These are phyloP conservation scores for Dryas drummondii DNA, from an alignment of 306 rosid species.

Conservation along the genomic window DNA sequence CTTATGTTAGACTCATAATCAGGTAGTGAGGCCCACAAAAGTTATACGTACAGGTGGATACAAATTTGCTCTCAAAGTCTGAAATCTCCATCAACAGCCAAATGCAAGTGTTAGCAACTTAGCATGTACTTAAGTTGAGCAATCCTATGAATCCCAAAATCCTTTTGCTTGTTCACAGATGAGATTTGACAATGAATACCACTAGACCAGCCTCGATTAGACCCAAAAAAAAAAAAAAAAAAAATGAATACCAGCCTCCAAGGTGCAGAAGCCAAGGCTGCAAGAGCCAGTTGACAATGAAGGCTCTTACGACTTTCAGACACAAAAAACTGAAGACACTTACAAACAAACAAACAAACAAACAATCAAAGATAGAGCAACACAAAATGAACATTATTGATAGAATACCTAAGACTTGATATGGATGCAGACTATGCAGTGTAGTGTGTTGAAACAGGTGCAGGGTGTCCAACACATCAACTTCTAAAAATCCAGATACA, in stretches of 20 bases:
- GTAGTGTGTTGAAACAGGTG: background rate
- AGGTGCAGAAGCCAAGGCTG: background rate
- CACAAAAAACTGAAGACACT: background rate
- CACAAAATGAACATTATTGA: background rate
- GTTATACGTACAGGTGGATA: background rate
- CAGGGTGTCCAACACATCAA: background rate
- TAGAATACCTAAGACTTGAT: background rate
- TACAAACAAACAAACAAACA: background rate
- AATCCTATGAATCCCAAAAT: background rate
- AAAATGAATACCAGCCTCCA: background rate
- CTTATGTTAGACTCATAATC: slow-evolving; percentile 5
- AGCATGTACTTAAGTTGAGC: background rate
- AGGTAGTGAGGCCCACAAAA: slow-evolving; percentile 8
- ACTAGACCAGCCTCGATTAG: background rate
- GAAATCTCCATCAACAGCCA: background rate
- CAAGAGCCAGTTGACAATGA: background rate
- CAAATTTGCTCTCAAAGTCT: slow-evolving; percentile 1
- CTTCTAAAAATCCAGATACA: background rate
- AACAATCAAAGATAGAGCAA: background rate
- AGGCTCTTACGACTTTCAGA: background rate
- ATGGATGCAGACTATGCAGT: background rate
- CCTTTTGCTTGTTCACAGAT: background rate
- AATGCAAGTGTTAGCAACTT: background rate
- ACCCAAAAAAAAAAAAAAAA: too few relatives aligned
- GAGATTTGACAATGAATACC: background rate